Conservation (phyloP, 2,329 filamentous ascomycete species). For the Myriosclerotinia duriaeana region DNA sequence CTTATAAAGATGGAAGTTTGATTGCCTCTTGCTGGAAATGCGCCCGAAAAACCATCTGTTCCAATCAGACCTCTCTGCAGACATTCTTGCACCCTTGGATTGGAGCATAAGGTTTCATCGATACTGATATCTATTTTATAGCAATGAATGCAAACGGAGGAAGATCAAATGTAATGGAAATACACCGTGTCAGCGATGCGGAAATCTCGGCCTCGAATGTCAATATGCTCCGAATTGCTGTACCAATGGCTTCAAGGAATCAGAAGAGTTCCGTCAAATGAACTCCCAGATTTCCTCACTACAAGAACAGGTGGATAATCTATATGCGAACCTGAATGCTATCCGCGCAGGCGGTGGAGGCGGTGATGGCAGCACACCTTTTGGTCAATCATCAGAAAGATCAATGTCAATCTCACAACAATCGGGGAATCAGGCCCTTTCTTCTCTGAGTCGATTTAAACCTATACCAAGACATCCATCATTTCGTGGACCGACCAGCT, state of each 20-base stretch:
- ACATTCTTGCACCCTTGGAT: not conserved
- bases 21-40: not conserved
- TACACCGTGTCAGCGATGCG: slow-evolving; percentile 65
- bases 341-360: slow-evolving; percentile 28
- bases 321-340: slow-evolving; percentile 70
- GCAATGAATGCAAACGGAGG: slow-evolving; percentile 72
- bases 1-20: not conserved
- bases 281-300: slow-evolving; percentile 69
- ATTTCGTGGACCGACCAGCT: slow-evolving; percentile 84
- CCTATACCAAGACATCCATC: slow-evolving; percentile 48
- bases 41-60: not conserved
- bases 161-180: slow-evolving; percentile 76
- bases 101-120: not conserved
- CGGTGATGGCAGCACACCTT: slow-evolving; percentile 4
- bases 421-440: slow-evolving; percentile 28
- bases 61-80: not conserved
- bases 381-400: slow-evolving; percentile 31
- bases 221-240: slow-evolving; percentile 67
- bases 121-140: slow-evolving; percentile 20
- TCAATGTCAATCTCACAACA: slow-evolving; percentile 37
- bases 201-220: slow-evolving; percentile 65
- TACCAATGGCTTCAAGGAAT: slow-evolving; percentile 82
- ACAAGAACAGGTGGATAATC: slow-evolving; percentile 79
- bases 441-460: slow-evolving; percentile 32
- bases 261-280: slow-evolving; percentile 86